Evolutionary conservation across 257 asterid species (phyloP).

Genomic region (Plantago ovata): DNA sequence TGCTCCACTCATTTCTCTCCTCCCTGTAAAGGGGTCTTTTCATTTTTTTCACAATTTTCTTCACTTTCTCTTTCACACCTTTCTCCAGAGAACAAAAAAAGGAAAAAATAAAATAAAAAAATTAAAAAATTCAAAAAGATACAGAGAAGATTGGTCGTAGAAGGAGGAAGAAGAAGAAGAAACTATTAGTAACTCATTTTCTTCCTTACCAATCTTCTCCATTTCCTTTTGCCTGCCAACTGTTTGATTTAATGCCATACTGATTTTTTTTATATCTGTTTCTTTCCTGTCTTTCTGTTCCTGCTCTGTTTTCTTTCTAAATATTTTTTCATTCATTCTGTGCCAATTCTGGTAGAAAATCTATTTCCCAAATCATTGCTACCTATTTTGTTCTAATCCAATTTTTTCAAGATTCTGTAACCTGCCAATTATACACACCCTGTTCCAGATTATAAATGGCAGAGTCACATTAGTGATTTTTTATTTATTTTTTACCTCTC

Average conservation of each 20-base stretch:
- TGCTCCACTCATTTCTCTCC: slow-evolving; percentile 28
- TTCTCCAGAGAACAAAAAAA: slow-evolving; percentile 17
- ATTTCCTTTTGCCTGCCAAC: not conserved
- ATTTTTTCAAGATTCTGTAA: not conserved
- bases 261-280: not conserved
- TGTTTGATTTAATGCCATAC: slow-evolving; percentile 5
- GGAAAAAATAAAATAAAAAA: not conserved
- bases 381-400: slow-evolving; percentile 2
- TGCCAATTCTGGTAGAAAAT: slow-evolving; percentile 30
- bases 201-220: slow-evolving; percentile 6
- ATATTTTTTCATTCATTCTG: slow-evolving; percentile 6
- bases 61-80: slow-evolving; percentile 8
- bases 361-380: slow-evolving; percentile 8
- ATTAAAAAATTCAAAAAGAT: not conserved
- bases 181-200: slow-evolving; percentile 13
- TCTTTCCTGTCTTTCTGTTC: no score
- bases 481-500: not conserved
- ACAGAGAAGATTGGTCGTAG: not conserved
- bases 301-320: not conserved
- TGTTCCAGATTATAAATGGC: not conserved
- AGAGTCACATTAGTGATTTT: no score
- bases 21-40: slow-evolving; percentile 18
- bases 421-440: not conserved
- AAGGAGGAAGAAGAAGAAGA: slow-evolving; percentile 5
- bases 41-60: slow-evolving; percentile 19